Evolutionary conservation across 202 grass and related monocot species (phyloP), one percentile per base, ranked within the genome.

Genomic region (Setaria viridis): DNA sequence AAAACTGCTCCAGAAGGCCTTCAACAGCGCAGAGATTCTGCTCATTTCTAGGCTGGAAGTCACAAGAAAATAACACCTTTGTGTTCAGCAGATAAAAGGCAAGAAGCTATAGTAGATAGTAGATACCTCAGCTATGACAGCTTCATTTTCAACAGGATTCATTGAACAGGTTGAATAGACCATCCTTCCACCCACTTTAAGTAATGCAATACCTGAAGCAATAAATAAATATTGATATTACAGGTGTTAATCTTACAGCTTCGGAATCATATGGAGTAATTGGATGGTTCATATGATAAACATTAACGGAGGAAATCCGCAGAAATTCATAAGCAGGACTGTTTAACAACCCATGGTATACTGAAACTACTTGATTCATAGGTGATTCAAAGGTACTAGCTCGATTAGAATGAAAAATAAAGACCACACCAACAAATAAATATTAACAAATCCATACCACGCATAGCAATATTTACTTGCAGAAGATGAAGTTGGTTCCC

Each of bases 61-160:
- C 17, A 11, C 65, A 16, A 41, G 72, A 59, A 25, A 21, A 59
- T 79, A 86, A 67, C 59, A 82, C 11, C 15, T 57, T 78, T 50
- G 66, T 62, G 46, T 70, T 63, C 25, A 71, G 25, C 16, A 37
- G 33, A 37, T 72, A 25, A 67, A 66, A 11, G 62, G 66, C 57
- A 65, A 65, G 11, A 60, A 62, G 16, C 53, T 77, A 71, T 29
- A 78, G 21, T 74, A 9, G 16, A 80, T 33, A 48, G 43, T 30
- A 21, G 33, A 79, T 49, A 95, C 96, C 93, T 96, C 96, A 21
- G 90, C 90, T 62, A 96, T 80, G 62, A 94, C 96, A 83, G 91
- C 96, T 86, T 95, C 96, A 88, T 99, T 95, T 91, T 99, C 96
- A 85, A 99, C 86, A 55, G 96, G 96, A 90, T 99, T 99, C 96